Evolutionary conservation across 2,329 filamentous ascomycete species (phyloP), one percentile per base, ranked within the genome.

Genomic region (Epicoccum sorghinum): DNA sequence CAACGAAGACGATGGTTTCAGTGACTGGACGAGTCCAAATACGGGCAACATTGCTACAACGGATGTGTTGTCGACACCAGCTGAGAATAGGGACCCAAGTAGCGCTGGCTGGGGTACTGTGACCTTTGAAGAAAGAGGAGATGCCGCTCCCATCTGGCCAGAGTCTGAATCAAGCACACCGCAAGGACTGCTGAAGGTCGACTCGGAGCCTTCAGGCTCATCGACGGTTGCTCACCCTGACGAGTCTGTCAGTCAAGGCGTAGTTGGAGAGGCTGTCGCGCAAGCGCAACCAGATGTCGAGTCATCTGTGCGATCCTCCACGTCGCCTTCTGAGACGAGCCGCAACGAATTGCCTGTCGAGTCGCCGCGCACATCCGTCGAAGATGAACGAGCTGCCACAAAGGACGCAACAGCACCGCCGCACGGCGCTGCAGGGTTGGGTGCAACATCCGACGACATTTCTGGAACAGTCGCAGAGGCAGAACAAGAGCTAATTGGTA

Each of bases 321-420:
- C 67, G 7, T 73, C 73, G 9, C 68, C 68, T 1, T 75, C 72
- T n/a, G 72, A 75, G 30, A 52, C 57, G 6, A 76, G 73, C 52
- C 72, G 67, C 36, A 62, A 59, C 14, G 72, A 70, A 33, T 54
- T 58, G 6, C 55, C 58, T 7, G 46, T 59, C 32, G 72, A 75
- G 36, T 76, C 74, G 22, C 65, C 73, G 3, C 52, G 74, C 13
- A 76, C 73, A 7, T 76, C 74, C 1, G 61, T 75, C 24, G 74
- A 76, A 41, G 73, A 75, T 27, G 70, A 71, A 37, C 58, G 59
- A 14, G 13, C 13, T 18, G 23, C 12, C 4, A n/a, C 10, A 9
- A 9, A 50, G 29, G 46, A 37, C 4, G 24, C 33, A 14, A 18
- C 23, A 2, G 52, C 45, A 9, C 29, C 24, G 12, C 30, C 24